Conservation (phyloP, 2,329 filamentous ascomycete genomes). For the Tricladium varicosporioides region DNA sequence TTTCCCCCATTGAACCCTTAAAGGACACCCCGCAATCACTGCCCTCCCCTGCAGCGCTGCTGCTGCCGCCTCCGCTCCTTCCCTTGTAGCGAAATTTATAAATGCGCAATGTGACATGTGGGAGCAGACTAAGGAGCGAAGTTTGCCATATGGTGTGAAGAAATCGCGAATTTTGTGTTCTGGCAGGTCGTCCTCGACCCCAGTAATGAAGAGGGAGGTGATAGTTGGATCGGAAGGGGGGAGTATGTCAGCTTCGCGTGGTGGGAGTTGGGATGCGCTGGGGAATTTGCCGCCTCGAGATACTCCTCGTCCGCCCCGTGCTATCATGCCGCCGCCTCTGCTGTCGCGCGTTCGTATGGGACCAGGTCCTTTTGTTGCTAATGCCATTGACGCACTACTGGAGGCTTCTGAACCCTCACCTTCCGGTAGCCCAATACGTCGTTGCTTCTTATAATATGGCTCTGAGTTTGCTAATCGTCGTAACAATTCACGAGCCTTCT, state of each 20-base stretch:
- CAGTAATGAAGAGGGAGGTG: conserved; percentile 91
- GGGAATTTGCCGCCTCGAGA: conserved; percentile 58
- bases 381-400: conserved; percentile 37
- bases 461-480: conserved; percentile 85
- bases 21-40: conserved; percentile 84
- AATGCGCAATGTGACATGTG: conserved; percentile 98
- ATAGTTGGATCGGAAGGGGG: conserved; percentile 83
- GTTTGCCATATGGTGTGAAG: conserved; percentile 84
- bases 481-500: conserved; percentile 88
- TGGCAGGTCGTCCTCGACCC: conserved; percentile 92
- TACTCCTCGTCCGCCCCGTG: conserved; percentile 39
- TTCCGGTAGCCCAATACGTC: conserved; percentile 63
- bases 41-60: conserved; percentile 82
- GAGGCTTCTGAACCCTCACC: conserved; percentile 38
- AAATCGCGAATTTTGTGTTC: conserved; percentile 89
- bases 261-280: conserved; percentile 70
- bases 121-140: conserved; percentile 91
- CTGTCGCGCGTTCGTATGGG: conserved; percentile 76
- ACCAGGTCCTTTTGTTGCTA: conserved; percentile 58
- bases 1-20: conserved; percentile 88
- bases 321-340: conserved; percentile 47
- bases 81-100: conserved; percentile 85
- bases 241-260: conserved; percentile 78
- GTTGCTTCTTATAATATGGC: conserved; percentile 90
- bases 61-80: conserved; percentile 82